A percentile compares a stretch with the other conserved stretches of the same genome.
Evolutionary conservation across 257 asterid species (phyloP).

Genomic region (Galeopsis tetrahit): DNA sequence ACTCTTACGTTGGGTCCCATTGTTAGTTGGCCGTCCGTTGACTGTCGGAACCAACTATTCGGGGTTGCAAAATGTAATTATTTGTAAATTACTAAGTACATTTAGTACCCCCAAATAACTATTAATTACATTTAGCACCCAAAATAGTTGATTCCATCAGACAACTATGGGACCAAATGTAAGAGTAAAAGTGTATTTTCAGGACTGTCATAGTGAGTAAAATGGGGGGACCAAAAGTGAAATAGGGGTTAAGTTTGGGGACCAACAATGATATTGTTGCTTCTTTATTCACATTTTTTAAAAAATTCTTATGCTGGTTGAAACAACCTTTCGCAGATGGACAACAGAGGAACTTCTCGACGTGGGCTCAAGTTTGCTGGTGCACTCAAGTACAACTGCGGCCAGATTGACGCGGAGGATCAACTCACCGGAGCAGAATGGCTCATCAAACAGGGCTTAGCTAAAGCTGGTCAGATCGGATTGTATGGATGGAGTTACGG

Average conservation of each 20-base stretch:
- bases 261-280: constrained; percentile 12
- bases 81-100: too few species aligned
- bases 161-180: too few species aligned
- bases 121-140: too few species aligned
- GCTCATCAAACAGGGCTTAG: constrained; percentile 74
- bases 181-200: too few species aligned
- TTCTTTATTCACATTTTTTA: neutral
- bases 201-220: too few species aligned
- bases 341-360: constrained; percentile 91
- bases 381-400: constrained; percentile 78
- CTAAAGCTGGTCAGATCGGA: constrained; percentile 69
- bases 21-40: too few species aligned
- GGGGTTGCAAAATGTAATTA: too few species aligned
- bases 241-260: neutral
- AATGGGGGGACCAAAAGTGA: too few species aligned
- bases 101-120: too few species aligned
- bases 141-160: too few species aligned
- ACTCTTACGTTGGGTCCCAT: too few species aligned
- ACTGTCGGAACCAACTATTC: too few species aligned
- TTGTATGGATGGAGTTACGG: constrained; percentile 98
- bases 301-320: constrained; percentile 19
- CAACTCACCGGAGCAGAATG: constrained; percentile 83
- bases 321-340: constrained; percentile 64
- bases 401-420: constrained; percentile 78
- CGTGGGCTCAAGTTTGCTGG: constrained; percentile 89